Conservation (phyloP, 495 filamentous ascomycete species). For the Darksidea phi region DNA sequence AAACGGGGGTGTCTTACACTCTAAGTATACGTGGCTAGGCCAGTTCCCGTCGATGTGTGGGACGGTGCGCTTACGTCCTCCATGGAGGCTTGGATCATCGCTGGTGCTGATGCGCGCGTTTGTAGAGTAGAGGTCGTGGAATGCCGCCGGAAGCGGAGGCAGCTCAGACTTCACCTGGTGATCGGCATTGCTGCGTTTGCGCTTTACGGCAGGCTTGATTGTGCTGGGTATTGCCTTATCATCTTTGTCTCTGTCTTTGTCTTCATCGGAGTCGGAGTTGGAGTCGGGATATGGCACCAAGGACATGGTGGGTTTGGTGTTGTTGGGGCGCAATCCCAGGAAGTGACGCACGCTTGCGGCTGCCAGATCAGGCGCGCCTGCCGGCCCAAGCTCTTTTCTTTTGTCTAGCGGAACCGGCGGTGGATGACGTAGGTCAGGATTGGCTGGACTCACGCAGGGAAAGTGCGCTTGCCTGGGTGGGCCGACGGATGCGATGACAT, state of each 20-base stretch:
- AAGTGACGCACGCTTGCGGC: constrained; percentile 46
- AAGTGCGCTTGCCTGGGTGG: not conserved
- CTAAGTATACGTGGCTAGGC: constrained; percentile 89
- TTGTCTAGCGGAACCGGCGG: not conserved
- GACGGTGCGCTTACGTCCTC: constrained; percentile 72
- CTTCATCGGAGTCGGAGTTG: constrained; percentile 60
- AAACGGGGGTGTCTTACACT: constrained; percentile 62
- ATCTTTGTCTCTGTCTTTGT: constrained; percentile 31
- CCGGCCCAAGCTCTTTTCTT: constrained; percentile 1
- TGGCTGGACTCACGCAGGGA: constrained; percentile 10
- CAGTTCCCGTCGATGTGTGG: constrained; percentile 89
- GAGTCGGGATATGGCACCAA: constrained; percentile 57
- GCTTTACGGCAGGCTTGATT: constrained; percentile 34
- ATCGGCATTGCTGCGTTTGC: constrained; percentile 36
- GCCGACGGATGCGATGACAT: constrained; percentile 15
- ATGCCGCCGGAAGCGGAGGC: constrained; percentile 77
- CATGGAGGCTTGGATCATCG: constrained; percentile 83
- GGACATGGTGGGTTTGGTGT: not conserved
- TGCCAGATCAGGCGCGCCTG: not conserved
- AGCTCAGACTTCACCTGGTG: constrained; percentile 46
- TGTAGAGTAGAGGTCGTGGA: constrained; percentile 89
- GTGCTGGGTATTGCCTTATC: constrained; percentile 2
- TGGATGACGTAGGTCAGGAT: constrained; percentile 15
- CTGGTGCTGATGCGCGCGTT: constrained; percentile 66
- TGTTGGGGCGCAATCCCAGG: constrained; percentile 31